These are phyloP conservation scores for Penicillium sp. DNA, from an alignment of 2,329 filamentous ascomycete genomes.

Conservation along the genomic window DNA sequence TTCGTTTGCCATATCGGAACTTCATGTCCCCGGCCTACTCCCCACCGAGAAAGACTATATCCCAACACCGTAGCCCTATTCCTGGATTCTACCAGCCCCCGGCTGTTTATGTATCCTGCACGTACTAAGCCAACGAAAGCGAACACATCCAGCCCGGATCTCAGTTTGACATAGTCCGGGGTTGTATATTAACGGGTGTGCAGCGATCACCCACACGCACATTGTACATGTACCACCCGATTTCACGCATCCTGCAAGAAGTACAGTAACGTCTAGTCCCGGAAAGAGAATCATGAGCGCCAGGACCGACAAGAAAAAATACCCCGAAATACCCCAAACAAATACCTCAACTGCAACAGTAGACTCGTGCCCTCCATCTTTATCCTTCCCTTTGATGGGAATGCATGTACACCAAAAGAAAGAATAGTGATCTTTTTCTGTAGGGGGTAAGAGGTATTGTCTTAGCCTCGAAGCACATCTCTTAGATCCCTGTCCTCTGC, in stretches of 20 bases:
- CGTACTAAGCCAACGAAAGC: not conserved
- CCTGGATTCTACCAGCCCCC: not conserved
- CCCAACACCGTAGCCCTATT: not conserved
- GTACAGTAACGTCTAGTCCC: conserved; percentile 1
- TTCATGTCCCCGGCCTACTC: not conserved
- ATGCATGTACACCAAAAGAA: not conserved
- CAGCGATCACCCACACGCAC: conserved; percentile 7
- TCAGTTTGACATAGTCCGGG: conserved; percentile 13
- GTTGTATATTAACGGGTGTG: conserved; percentile 18
- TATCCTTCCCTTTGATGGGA: not conserved
- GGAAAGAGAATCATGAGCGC: not conserved
- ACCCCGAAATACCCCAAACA: not conserved
- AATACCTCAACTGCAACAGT: not conserved
- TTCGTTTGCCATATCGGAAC: conserved; percentile 7
- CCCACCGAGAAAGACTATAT: not conserved
- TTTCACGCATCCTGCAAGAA: conserved; percentile 8
- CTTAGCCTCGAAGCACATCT: not conserved
- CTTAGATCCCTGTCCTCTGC: conserved; percentile 1
- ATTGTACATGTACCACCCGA: conserved; percentile 18
- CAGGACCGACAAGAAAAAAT: not conserved
- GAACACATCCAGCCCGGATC: not conserved
- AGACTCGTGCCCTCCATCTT: not conserved
- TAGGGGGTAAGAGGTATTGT: not conserved
- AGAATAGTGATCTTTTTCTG: not conserved
- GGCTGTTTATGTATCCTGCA: not conserved